phyloP scores from a whole-genome alignment of 192 early-diverging fungal species.

The Coemansia furcata region DNA sequence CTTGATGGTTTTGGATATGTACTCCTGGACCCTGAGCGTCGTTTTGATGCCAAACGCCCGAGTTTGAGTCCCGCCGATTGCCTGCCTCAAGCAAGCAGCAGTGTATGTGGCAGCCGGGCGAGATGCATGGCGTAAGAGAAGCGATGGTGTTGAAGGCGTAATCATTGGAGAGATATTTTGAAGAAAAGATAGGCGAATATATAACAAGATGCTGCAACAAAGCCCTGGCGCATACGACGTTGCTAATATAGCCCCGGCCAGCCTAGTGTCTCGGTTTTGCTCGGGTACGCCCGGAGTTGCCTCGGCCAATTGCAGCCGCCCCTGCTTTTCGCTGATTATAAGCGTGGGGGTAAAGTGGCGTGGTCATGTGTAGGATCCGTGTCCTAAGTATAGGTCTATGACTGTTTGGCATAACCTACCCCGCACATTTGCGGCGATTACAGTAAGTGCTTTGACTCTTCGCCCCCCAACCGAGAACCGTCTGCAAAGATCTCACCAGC shows the following conservation, averaged over 20 bases:
- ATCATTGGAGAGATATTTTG: conserved; percentile 7
- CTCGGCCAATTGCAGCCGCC: not conserved
- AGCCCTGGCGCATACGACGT: not conserved
- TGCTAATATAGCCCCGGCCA: not conserved
- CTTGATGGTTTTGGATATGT: conserved; percentile 31
- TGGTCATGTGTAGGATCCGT: not conserved
- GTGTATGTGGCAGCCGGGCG: not conserved
- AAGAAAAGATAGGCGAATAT: not conserved
- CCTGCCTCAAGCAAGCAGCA: not conserved
- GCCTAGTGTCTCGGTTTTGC: not conserved
- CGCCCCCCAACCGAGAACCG: not conserved
- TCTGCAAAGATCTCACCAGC: not conserved
- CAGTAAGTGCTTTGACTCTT: not conserved
- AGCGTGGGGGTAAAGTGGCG: conserved; percentile 5
- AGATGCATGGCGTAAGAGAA: conserved; percentile 9
- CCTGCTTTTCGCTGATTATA: not conserved
- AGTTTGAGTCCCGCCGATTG: conserved; percentile 11
- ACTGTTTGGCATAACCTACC: not conserved
- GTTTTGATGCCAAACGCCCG: conserved; percentile 51
- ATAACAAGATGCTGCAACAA: not conserved
- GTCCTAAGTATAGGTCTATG: not conserved
- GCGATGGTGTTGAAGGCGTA: not conserved
- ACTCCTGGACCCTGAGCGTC: conserved; percentile 45
- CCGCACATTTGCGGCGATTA: not conserved
- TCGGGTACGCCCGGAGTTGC: not conserved